Evolutionary conservation across 2,329 filamentous ascomycete genomes (phyloP), one percentile per base, ranked within the genome.

Genomic region (Xylariales sp.): DNA sequence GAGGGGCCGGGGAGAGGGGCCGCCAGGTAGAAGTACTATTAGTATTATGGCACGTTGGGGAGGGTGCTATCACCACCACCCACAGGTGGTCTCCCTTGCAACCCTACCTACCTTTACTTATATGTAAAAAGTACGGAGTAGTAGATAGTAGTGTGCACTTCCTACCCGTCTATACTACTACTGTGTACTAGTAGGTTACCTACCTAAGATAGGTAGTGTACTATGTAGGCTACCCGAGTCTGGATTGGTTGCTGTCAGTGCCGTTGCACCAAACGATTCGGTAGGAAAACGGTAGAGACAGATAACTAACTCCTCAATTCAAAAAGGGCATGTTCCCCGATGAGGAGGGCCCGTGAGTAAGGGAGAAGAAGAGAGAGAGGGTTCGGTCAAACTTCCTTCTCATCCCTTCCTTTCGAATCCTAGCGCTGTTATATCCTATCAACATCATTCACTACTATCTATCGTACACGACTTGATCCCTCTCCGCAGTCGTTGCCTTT

Each of bases 261-360:
- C 43, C 36, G 53, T 16, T 8, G 23, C 30, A n/a, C 54, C 16
- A 58, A 41, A 64, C 39, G 39, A 46, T 36, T 59, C 18, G 54
- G 45, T 49, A 55, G 56, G 14, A 45, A 56, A 56, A 56, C 53
- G 39, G 53, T 43, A 28, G 36, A 28, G 49, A 39, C 39, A 56
- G 39, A 41, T 14, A n/a, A 23, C 23, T 23, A 23, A 23, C 23
- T 23, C 23, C 23, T 23, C 23, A 23, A 16, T 62, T 62, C 41
- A 68, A 64, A 65, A 68, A 50, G 53, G 57, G 53, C 34, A 53
- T 50, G 46, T n/a, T 14, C 61, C 56, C 66, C 57, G 34, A 36
- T 32, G 45, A 56, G 43, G 45, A 64, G 45, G 23, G 23, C 23
- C 23, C 23, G 23, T 23, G 2, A 23, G 23, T 23, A 23, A 45